These are phyloP conservation scores for Scheffersomyces stipitis DNA, from an alignment of 805 yeast species.

Conservation along the genomic window DNA sequence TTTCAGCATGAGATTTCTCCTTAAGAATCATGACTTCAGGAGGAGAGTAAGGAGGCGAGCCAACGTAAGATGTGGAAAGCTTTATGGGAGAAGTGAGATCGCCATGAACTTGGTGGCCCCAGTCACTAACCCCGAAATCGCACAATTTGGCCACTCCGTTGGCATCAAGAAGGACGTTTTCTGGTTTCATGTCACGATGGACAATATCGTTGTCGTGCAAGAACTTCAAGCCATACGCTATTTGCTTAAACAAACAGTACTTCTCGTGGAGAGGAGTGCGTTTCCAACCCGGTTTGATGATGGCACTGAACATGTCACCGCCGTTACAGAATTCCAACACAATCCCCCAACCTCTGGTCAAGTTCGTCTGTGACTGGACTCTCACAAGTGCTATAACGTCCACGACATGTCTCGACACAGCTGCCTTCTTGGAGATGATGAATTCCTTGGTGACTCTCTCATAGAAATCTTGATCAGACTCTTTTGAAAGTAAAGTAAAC, in stretches of 20 bases:
- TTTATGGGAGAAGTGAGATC: slow-evolving; percentile 46
- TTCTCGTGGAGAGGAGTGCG: slow-evolving; percentile 50
- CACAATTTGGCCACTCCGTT: slow-evolving; percentile 67
- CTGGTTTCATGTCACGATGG: slow-evolving; percentile 76
- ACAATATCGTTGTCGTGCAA: slow-evolving; percentile 67
- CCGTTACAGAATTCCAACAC: slow-evolving; percentile 61
- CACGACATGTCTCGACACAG: slow-evolving; percentile 61
- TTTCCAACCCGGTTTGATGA: slow-evolving; percentile 62
- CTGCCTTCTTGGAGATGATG: slow-evolving; percentile 54
- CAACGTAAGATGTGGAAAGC: slow-evolving; percentile 52
- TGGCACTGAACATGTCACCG: slow-evolving; percentile 60
- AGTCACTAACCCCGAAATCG: slow-evolving; percentile 75
- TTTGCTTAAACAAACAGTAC: slow-evolving; percentile 68
- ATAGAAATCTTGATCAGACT: slow-evolving; percentile 64
- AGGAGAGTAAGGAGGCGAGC: slow-evolving; percentile 80
- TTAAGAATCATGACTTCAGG: slow-evolving; percentile 68
- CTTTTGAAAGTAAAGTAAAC: slow-evolving; percentile 59
- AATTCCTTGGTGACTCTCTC: slow-evolving; percentile 63
- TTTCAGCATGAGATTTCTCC: slow-evolving; percentile 29
- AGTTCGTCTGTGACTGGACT: slow-evolving; percentile 52
- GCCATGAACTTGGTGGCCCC: slow-evolving; percentile 55
- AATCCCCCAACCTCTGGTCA: slow-evolving; percentile 76
- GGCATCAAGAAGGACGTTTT: slow-evolving; percentile 59
- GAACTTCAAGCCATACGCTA: slow-evolving; percentile 58
- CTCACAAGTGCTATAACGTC: slow-evolving; percentile 54